Percentiles rank a stretch among this genome's conserved stretches.
These are phyloP conservation scores for Vitis rotundifolia DNA, from an alignment of 164 flowering plant genomes.

Conservation along the genomic window DNA sequence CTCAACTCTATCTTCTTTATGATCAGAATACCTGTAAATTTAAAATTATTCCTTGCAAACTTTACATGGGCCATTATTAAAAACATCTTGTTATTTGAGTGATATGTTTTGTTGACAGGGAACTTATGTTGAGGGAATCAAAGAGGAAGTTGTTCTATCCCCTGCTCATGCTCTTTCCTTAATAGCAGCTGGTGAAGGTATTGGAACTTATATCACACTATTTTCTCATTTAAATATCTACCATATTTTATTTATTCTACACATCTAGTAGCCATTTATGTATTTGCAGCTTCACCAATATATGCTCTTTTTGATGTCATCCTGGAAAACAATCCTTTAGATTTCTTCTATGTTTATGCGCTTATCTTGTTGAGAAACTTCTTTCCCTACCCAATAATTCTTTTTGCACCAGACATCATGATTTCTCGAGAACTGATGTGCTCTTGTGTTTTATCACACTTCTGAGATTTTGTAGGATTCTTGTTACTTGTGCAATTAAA, in stretches of 20 bases:
- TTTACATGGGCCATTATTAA: too few species aligned
- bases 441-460: neutral
- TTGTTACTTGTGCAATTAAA: neutral
- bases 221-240: neutral
- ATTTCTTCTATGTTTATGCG: neutral
- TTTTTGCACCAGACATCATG: neutral
- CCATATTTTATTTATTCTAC: neutral
- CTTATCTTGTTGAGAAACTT: neutral
- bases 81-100: neutral
- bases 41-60: too few species aligned
- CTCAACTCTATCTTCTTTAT: too few species aligned
- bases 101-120: conserved; percentile 44
- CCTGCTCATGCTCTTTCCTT: conserved; percentile 87
- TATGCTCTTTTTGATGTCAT: neutral
- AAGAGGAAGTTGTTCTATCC: conserved; percentile 86
- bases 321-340: neutral
- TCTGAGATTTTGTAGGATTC: neutral
- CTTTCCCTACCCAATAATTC: neutral
- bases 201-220: neutral
- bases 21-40: too few species aligned
- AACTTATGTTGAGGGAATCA: conserved; percentile 81
- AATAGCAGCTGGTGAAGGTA: conserved; percentile 90
- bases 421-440: neutral
- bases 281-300: neutral
- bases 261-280: neutral